Evolutionary conservation across 441 rosid genomes (phyloP).

Genomic region (Jatropha podagrica): DNA sequence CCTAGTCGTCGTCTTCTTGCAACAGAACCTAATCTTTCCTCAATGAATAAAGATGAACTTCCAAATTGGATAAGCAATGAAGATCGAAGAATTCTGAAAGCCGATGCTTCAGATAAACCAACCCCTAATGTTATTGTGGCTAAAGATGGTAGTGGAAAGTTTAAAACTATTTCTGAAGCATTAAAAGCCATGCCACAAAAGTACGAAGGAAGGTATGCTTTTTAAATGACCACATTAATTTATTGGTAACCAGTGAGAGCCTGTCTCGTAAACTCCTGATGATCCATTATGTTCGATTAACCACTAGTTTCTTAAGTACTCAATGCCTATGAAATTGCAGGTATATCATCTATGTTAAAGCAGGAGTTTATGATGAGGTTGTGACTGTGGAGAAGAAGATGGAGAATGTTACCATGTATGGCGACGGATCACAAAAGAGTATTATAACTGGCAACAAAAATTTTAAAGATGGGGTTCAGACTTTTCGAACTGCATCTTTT

Average conservation of each 20-base stretch:
- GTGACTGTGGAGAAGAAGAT: slow-evolving; percentile 52
- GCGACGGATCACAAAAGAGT: slow-evolving; percentile 78
- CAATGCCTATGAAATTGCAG: slow-evolving; percentile 29
- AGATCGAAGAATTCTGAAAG: slow-evolving; percentile 56
- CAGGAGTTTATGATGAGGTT: slow-evolving; percentile 60
- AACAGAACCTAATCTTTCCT: slow-evolving; percentile 16
- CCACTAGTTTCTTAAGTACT: neutral
- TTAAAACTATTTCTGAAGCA: slow-evolving; percentile 60
- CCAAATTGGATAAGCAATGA: slow-evolving; percentile 57
- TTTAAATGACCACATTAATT: neutral
- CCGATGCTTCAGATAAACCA: slow-evolving; percentile 24
- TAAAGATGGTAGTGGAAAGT: slow-evolving; percentile 75
- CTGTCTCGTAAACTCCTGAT: too few species aligned
- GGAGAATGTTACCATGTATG: slow-evolving; percentile 62
- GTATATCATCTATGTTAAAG: slow-evolving; percentile 62
- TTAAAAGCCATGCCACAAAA: slow-evolving; percentile 54
- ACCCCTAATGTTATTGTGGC: slow-evolving; percentile 60
- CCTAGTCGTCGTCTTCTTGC: slow-evolving; percentile 42
- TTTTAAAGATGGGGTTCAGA: slow-evolving; percentile 47
- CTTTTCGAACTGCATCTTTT: slow-evolving; percentile 59
- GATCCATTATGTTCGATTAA: too few species aligned
- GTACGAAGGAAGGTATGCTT: slow-evolving; percentile 48
- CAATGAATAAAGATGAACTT: slow-evolving; percentile 30
- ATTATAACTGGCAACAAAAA: slow-evolving; percentile 59
- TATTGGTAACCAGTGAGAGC: too few species aligned